Conservation (phyloP, 2,329 filamentous ascomycete genomes). For the Amauroascus niger region DNA sequence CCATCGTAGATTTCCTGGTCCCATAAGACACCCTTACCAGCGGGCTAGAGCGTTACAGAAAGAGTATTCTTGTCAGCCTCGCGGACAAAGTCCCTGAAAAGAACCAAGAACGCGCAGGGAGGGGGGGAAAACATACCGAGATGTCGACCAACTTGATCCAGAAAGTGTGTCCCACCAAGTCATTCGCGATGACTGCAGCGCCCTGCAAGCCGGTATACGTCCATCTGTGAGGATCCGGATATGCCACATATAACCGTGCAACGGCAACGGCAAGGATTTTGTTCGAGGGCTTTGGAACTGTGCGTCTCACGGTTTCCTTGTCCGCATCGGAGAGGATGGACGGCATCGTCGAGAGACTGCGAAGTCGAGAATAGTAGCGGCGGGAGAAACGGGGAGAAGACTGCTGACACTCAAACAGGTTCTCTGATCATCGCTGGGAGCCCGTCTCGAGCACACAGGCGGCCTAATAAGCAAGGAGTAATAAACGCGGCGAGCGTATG, state of each 20-base stretch:
- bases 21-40: conserved; percentile 80
- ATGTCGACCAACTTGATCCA: conserved; percentile 98
- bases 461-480: not conserved
- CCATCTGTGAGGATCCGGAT: conserved; percentile 80
- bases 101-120: not conserved
- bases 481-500: not conserved
- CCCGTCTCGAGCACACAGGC: not conserved
- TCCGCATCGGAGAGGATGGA: conserved; percentile 79
- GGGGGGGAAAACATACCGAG: conserved; percentile 54
- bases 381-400: not conserved
- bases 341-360: conserved; percentile 37
- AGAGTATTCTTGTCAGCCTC: not conserved
- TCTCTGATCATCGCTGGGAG: not conserved
- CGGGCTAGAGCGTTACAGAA: conserved; percentile 43
- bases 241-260: conserved; percentile 83
- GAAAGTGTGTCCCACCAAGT: conserved; percentile 87
- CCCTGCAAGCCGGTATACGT: conserved; percentile 89
- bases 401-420: not conserved
- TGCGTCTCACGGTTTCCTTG: conserved; percentile 91
- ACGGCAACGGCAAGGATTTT: conserved; percentile 96
- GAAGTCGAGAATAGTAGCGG: not conserved
- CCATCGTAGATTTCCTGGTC: conserved; percentile 96
- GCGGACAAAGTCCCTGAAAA: too few species aligned
- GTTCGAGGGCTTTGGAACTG: conserved; percentile 86
- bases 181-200: conserved; percentile 81